Evolutionary conservation across 148 eudicot species (phyloP), one percentile per base, ranked within the genome.

Genomic region (Vaccinium vitisidaea): DNA sequence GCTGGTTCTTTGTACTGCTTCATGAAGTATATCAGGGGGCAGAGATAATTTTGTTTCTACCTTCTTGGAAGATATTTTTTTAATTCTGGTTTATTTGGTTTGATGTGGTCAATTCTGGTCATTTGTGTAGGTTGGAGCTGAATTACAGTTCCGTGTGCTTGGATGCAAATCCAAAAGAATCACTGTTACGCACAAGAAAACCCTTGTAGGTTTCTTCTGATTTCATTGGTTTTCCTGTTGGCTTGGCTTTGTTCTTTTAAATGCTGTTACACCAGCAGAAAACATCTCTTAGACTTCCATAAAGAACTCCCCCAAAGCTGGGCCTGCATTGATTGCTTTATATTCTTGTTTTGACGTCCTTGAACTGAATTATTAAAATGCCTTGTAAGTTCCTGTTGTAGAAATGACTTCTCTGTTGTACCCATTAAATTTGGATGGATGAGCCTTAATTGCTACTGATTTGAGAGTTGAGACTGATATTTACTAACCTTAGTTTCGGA

Each of bases 111-210:
- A 48, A 80, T 59, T 48, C 49, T 87, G 79, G 77, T 80, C n/a
- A 27, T 70, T 39, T 86, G 78, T 90, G 80, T 95, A 97, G 99
- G 95, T 95, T 88, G 99, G 99, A 80, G 94, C 90, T 75, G 98
- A 92, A 88, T 85, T 97, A 69, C 87, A 90, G 71, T 97, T 97
- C 83, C 99, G 99, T 85, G 99, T 97, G 81, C 93, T 97, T 84
- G 99, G 99, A 85, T 93, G 96, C 95, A 97, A 97, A 88, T 95
- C 98, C 53, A 97, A 97, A 88, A 92, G 99, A 90, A 95, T 95
- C 58, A 97, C 98, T 75, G 96, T 97, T 80, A 95, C 99, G 12
- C 98, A 97, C 91, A 97, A 97, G 91, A 97, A 95, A 89, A 94
- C 98, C 80, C 99, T 97, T 53, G 99, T 97, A 94, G 87, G 96